These are phyloP conservation scores for Hyaloraphidium curvatum DNA, from an alignment of 192 early-diverging fungal species.

Conservation along the genomic window DNA sequence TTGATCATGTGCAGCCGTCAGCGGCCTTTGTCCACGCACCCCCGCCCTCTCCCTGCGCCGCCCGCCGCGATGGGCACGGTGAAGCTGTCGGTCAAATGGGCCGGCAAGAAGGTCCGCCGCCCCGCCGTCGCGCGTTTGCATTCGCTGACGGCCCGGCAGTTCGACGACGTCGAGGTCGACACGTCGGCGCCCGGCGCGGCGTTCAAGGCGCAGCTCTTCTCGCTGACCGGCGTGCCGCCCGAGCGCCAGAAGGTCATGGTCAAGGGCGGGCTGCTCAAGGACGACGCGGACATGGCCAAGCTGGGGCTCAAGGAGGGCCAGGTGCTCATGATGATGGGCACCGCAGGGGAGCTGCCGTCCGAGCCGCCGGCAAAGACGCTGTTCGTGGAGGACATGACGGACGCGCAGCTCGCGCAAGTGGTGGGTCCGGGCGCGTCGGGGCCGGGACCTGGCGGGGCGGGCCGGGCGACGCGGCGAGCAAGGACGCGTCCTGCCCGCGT, in stretches of 20 bases:
- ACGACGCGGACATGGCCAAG: slow-evolving; percentile 50
- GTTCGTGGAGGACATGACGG: slow-evolving; percentile 90
- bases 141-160: background rate
- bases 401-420: slow-evolving; percentile 63
- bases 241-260: slow-evolving; percentile 86
- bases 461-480: too few species aligned
- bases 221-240: slow-evolving; percentile 75
- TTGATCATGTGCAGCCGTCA: too few species aligned
- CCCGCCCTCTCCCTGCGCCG: too few species aligned
- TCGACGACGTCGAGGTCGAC: slow-evolving; percentile 1
- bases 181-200: slow-evolving; percentile 35
- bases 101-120: background rate
- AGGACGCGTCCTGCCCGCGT: too few species aligned
- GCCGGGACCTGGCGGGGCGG: too few species aligned
- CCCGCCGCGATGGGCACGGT: background rate
- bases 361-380: slow-evolving; percentile 42
- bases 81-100: slow-evolving; percentile 1
- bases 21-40: too few species aligned
- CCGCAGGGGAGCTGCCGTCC: slow-evolving; percentile 78
- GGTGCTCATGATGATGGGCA: slow-evolving; percentile 71
- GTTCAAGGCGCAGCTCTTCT: slow-evolving; percentile 77
- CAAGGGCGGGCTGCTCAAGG: slow-evolving; percentile 86
- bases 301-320: slow-evolving; percentile 47
- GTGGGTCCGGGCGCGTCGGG: too few species aligned
- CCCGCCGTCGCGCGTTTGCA: background rate